Evolutionary conservation across 805 yeast species (phyloP), one percentile per base, ranked within the genome.

Genomic region (Candida krabiensis): DNA sequence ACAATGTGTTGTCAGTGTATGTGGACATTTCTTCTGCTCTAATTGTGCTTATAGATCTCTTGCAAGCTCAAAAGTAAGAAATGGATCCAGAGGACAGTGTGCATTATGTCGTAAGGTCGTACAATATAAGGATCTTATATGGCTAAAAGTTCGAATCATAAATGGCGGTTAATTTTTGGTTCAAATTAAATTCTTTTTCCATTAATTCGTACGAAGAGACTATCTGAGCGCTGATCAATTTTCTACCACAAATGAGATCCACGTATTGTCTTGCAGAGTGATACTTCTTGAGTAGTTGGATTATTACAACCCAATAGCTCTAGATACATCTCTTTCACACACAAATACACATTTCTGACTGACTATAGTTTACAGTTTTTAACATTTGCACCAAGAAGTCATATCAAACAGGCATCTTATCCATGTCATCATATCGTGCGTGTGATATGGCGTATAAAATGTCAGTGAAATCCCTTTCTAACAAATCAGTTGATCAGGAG

Each of bases 11-110:
- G 71, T 71, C 13, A 64, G 77, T 3, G 72, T 75, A 0, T 79
- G 84, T 57, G 84, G 84, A 0, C 84, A 79, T 53, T 60, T 73
- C 2, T 77, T 70, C 48, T 79, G 84, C 49, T 63, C 70, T 5
- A 70, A 69, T 19, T 79, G 83, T 52, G 61, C 74, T 4, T 77
- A 72, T 43, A 61, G 66, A 43, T 72, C 71, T 55, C 69, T 74
- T 23, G 71, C 75, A 9, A 67, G 65, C 49, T 77, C 77, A 26
- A 70, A 49, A 40, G 55, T 48, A 13, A 44, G 52, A 4, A 49
- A 45, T 14, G 34, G 50, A 2, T 45, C 52, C 9, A 36, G 50
- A 7, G 68, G 68, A 1, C 39, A 50, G 13, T 63, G 68, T 44
- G 59, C 66, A 1, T 43, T 63, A 23, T 63, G 68, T 32, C 54